These are phyloP conservation scores for Microsporum audouinii DNA, from an alignment of 2,329 filamentous ascomycete genomes.

Conservation along the genomic window DNA sequence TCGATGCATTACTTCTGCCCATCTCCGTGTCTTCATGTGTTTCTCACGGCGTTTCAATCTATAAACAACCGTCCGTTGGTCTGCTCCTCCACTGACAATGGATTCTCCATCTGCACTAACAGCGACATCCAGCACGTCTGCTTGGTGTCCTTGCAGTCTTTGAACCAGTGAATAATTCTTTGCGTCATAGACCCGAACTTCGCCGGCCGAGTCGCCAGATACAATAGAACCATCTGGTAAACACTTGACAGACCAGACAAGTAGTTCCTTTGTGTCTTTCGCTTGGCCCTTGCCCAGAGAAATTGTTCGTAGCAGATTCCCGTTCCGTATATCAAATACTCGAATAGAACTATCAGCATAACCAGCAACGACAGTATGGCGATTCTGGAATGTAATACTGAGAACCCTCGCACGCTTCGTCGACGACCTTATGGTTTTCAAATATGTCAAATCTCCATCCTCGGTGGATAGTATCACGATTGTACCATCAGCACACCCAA, in stretches of 20 bases:
- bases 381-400: conserved; percentile 80
- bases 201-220: conserved; percentile 87
- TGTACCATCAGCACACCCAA: conserved; percentile 83
- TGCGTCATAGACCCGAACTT: conserved; percentile 86
- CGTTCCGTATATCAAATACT: conserved; percentile 73
- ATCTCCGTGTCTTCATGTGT: conserved; percentile 50
- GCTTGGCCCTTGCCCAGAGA: conserved; percentile 68
- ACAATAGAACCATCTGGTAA: conserved; percentile 80
- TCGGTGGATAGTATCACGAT: conserved; percentile 78
- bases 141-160: conserved; percentile 72
- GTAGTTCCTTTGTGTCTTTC: conserved; percentile 69
- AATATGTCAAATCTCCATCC: conserved; percentile 70
- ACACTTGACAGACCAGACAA: conserved; percentile 89
- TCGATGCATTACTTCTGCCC: conserved; percentile 76
- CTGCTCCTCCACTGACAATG: conserved; percentile 84
- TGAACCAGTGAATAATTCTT: conserved; percentile 84
- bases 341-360: conserved; percentile 96
- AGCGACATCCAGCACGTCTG: conserved; percentile 82
- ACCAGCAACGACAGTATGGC: conserved; percentile 71
- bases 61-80: conserved; percentile 75
- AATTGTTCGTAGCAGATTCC: conserved; percentile 66
- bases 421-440: conserved; percentile 63
- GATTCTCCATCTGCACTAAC: conserved; percentile 66
- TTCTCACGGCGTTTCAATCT: conserved; percentile 44
- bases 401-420: conserved; percentile 81